Conservation (phyloP, 2,329 filamentous ascomycete species). For the Hymenoscyphus fraxineus region DNA sequence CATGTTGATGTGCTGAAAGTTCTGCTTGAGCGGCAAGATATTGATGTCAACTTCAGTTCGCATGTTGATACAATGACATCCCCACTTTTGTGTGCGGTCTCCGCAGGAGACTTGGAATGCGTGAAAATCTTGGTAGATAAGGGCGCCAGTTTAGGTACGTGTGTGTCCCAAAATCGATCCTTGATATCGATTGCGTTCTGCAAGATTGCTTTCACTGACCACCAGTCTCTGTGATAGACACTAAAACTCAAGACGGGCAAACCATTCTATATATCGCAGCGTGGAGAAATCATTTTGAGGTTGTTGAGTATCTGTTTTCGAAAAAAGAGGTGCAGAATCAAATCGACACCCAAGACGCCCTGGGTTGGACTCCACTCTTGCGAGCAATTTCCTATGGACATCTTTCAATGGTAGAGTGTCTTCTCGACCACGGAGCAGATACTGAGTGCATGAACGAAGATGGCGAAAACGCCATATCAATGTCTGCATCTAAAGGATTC, state of each 20-base stretch:
- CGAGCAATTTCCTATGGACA: background rate
- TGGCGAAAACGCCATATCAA: background rate
- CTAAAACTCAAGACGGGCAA: background rate
- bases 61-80: too few species aligned
- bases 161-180: too few species aligned
- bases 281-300: background rate
- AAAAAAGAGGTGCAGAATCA: background rate
- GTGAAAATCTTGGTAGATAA: background rate
- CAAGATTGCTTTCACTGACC: too few species aligned
- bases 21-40: too few species aligned
- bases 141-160: background rate
- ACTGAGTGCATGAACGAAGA: background rate
- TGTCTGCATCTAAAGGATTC: background rate
- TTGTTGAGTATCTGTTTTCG: background rate
- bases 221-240: background rate
- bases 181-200: too few species aligned
- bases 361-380: background rate
- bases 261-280: background rate
- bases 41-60: too few species aligned
- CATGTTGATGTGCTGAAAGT: too few species aligned
- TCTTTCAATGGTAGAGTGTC: background rate
- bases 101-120: background rate
- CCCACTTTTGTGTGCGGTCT: background rate
- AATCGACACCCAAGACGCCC: background rate
- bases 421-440: background rate